Conservation (phyloP, 2,329 filamentous ascomycete species). For the Orbilia oligospora region DNA sequence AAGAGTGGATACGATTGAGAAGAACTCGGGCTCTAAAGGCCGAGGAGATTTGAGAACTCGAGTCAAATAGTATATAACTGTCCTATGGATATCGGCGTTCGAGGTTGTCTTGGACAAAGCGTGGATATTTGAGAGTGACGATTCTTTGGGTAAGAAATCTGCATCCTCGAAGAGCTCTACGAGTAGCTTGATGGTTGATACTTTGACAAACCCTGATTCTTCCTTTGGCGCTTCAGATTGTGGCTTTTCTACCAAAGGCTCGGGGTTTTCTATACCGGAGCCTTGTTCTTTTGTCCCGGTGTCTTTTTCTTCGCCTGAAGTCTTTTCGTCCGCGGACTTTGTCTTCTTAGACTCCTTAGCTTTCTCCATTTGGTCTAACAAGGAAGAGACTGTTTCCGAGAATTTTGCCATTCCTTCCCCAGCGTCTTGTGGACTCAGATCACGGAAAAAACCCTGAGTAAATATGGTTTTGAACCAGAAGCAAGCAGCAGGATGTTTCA, state of each 20-base stretch:
- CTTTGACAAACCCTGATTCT: constrained; percentile 12
- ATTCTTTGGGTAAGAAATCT: background rate
- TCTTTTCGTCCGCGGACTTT: background rate
- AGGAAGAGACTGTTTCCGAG: background rate
- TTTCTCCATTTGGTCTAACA: background rate
- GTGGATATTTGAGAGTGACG: background rate
- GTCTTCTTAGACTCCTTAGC: background rate
- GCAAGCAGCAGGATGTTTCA: constrained; percentile 21
- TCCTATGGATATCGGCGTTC: constrained; percentile 22
- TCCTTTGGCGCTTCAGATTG: background rate
- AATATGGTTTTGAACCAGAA: constrained; percentile 11
- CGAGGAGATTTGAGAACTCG: background rate
- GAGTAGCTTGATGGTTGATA: constrained; percentile 35
- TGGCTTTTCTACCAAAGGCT: background rate
- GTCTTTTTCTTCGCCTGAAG: background rate
- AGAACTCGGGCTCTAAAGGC: background rate
- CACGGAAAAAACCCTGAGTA: constrained; percentile 15
- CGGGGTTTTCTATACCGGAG: background rate
- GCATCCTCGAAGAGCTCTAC: constrained; percentile 14
- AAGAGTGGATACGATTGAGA: background rate
- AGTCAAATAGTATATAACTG: background rate
- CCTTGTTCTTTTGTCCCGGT: too few species aligned
- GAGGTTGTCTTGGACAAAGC: background rate
- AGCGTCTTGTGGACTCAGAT: constrained; percentile 7
- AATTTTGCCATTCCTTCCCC: background rate